Evolutionary conservation across 345 rosid genomes (phyloP), one percentile per base, ranked within the genome.

Genomic region (Gossypium sturtianum): DNA sequence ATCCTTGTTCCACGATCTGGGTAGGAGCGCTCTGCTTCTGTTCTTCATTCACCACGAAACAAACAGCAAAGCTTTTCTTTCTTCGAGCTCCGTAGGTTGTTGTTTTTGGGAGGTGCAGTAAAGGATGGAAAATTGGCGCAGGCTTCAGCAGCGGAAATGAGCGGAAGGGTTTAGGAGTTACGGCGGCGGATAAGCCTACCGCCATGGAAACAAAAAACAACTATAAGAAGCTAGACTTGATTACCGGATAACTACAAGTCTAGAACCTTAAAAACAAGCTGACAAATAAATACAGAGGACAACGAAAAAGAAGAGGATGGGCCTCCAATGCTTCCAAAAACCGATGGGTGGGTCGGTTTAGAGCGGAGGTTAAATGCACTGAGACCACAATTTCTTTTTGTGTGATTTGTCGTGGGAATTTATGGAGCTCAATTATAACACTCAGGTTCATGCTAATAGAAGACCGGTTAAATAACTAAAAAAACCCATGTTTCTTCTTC

Each of bases 41-140:
- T 17, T 88, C 89, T 22, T 88, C 89, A n/a, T 87, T 90, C 2
- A 88, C 71, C 4, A 91, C 94, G 73, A 88, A 90, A 68, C 91
- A 89, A 43, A 90, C 83, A 2, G 94, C 68, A 27, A 83, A 80
- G n/a, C 72, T 68, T 6, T 76, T 19, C 78, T 77, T 88, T 74
- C 80, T 77, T 53, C 70, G 74, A 22, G 66, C 17, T 10, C 76
- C 68, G 47, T 29, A 52, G 13, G 64, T 2, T n/a, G 60, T 2
- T 48, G 12, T 7, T 29, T 66, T 38, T 76, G 2, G 72, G 41
- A 38, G 38, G 43, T 83, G 78, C 60, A 75, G 68, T 3, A 84
- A 53, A 44, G 75, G 75, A 74, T 82, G 49, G 74, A 75, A 82
- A 48, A 59, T 62, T 25, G 78, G 57, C 2, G 80, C 3, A 76